Evolutionary conservation across 257 asterid species (phyloP).

Genomic region (Solanum sejunctum): DNA sequence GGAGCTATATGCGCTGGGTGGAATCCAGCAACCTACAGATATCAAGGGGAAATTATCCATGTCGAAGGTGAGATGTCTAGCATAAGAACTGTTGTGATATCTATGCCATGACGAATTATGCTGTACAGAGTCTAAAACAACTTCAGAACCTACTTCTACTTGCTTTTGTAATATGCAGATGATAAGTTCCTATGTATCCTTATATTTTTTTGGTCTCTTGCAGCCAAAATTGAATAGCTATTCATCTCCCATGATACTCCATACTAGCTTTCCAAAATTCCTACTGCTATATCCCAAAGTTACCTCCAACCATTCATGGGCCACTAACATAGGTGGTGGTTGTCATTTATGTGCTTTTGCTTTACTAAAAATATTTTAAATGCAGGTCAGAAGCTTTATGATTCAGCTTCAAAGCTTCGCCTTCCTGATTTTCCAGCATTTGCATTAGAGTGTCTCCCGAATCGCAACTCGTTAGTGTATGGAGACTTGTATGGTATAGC

Average conservation of each 20-base stretch:
- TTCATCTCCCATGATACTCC: background rate
- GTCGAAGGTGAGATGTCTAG: slow-evolving; percentile 60
- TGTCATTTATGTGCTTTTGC: background rate
- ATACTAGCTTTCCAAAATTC: background rate
- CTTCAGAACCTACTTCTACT: background rate
- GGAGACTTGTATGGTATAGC: slow-evolving; percentile 77
- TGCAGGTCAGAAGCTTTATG: slow-evolving; percentile 80
- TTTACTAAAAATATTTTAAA: background rate
- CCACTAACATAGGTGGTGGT: background rate
- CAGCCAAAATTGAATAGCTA: background rate
- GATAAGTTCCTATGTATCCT: background rate
- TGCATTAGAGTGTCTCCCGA: slow-evolving; percentile 94
- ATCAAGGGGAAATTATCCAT: slow-evolving; percentile 49
- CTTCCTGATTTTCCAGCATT: slow-evolving; percentile 78
- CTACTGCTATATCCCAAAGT: background rate
- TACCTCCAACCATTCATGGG: background rate
- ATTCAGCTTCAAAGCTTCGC: slow-evolving; percentile 69
- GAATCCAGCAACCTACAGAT: slow-evolving; percentile 69
- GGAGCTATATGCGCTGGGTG: slow-evolving; percentile 88
- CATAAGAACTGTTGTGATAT: background rate
- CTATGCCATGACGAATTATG: background rate
- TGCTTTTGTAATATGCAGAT: background rate
- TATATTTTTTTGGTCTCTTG: background rate
- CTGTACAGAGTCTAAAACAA: background rate
- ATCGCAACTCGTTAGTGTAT: slow-evolving; percentile 73